Base-by-base conservation (phyloP, 352 stramenopile species). In the Globisporangium cederbergense region DNA sequence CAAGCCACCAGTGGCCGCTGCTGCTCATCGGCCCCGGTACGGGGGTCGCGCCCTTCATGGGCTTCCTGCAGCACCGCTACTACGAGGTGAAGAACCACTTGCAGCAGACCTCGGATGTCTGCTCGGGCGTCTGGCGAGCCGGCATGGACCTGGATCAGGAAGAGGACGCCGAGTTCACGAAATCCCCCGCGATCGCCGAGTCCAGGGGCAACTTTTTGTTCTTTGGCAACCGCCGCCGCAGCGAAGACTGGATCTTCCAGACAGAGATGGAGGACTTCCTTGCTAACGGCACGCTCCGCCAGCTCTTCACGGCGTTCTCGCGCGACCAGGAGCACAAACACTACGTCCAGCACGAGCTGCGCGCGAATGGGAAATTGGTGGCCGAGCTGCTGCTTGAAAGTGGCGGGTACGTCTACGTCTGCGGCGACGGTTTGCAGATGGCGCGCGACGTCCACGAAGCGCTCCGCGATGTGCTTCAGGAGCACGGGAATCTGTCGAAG, bases 11-110 rank as follows among this genome's bases (percentile, higher is more conserved):
- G 28, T 90, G 74, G 52, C 95, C 96, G 0, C 73, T 99, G n/a
- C 58, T 99, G 54, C 78, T 99, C 14, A 97, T 99, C 59, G 97
- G 97, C 3, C 96, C 96, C 2, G 97, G 97, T 40, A 99, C 97
- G 16, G 97, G 97, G 30, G 96, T 99, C 53, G 90, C 97, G 13
- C 96, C 97, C 20, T 99, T 99, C 76, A 93, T 98, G 64, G 95
- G 96, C 42, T 99, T 99, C 64, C 59, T 99, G 42, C 81, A 95
- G 60, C 95, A 99, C 63, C 91, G 90, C 22, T 61, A 78, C 18
- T 36, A 75, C 16, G 72, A 90, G 64, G 56, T 61, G 20, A 65
- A 67, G n/a, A 61, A 56, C 36, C 62, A 67, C 25, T 42, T 62
- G 36, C 36, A 67, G 38, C 52, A 67, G 55, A 58, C 70, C 13